phyloP scores from a whole-genome alignment of 176 grass and related monocot genomes.

The Secale cereale region DNA sequence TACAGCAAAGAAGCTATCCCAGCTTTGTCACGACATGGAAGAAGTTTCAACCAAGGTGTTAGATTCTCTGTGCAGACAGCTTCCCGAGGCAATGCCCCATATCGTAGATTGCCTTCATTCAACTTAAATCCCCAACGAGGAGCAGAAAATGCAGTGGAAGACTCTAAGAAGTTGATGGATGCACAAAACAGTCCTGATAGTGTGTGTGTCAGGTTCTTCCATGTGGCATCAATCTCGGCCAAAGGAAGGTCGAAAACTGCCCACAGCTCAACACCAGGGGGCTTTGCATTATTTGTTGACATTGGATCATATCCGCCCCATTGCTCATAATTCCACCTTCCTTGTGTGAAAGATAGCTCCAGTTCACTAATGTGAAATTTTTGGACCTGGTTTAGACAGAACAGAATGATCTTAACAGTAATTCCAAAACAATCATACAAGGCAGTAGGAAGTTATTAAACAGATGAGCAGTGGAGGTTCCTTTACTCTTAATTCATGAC shows the following conservation, averaged over 20 bases:
- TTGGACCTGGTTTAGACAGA: constrained; percentile 60
- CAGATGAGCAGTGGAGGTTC: not conserved
- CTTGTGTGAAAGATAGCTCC: constrained; percentile 96
- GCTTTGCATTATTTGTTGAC: constrained; percentile 79
- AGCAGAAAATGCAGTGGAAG: constrained; percentile 72
- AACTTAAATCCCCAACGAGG: constrained; percentile 72
- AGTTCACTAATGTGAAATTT: constrained; percentile 85
- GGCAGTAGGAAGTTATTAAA: not conserved
- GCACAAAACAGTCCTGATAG: constrained; percentile 95
- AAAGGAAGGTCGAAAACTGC: constrained; percentile 67
- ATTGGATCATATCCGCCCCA: constrained; percentile 97
- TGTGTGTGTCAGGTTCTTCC: constrained; percentile 89
- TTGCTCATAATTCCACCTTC: constrained; percentile 87
- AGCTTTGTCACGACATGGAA: constrained; percentile 93
- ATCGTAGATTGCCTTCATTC: constrained; percentile 68
- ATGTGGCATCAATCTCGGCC: constrained; percentile 69
- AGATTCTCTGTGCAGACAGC: constrained; percentile 96
- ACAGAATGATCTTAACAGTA: constrained; percentile 17
- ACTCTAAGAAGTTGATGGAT: constrained; percentile 93
- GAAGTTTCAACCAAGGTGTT: constrained; percentile 97
- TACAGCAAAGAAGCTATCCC: constrained; percentile 80
- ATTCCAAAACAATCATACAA: not conserved
- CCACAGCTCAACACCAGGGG: constrained; percentile 95
- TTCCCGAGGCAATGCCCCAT: constrained; percentile 92
- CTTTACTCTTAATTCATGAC: not conserved